Evolutionary conservation across 2,329 filamentous ascomycete species (phyloP).

Genomic region (Cordyceps cicadae): DNA sequence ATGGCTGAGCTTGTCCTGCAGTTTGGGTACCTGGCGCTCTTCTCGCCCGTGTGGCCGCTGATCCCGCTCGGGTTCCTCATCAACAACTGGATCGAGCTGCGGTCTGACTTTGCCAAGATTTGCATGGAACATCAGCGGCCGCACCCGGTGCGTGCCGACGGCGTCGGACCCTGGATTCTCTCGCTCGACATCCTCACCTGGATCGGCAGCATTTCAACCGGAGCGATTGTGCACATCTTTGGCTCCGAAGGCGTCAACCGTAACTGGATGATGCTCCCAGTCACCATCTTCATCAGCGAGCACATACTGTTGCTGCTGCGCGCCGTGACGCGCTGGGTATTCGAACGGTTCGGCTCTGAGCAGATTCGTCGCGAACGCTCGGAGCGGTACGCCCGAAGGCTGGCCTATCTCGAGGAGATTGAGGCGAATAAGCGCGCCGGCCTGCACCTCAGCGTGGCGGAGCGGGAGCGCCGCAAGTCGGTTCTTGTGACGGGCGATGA

Average conservation of each 20-base stretch:
- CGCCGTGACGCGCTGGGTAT: conserved; percentile 26
- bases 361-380: conserved; percentile 32
- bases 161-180: conserved; percentile 66
- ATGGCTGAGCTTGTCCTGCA: conserved; percentile 66
- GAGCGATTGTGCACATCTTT: conserved; percentile 68
- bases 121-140: conserved; percentile 66
- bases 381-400: conserved; percentile 29
- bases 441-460: conserved; percentile 25
- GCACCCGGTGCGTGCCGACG: conserved; percentile 59
- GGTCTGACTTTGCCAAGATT: conserved; percentile 70
- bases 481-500: conserved; percentile 25
- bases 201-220: conserved; percentile 64
- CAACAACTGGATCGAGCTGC: conserved; percentile 72
- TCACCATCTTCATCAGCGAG: conserved; percentile 65
- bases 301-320: conserved; percentile 61
- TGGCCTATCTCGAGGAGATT: conserved; percentile 31
- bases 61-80: conserved; percentile 64
- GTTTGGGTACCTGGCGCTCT: conserved; percentile 66
- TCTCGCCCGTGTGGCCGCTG: conserved; percentile 68
- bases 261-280: conserved; percentile 56
- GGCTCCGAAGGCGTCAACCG: conserved; percentile 43
- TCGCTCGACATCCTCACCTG: conserved; percentile 61
- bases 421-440: conserved; percentile 29
- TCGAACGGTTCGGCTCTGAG: conserved; percentile 31
- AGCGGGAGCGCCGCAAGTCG: conserved; percentile 31